A percentile compares a stretch with the other conserved stretches of the same genome.
Evolutionary conservation across 768 basidiomycete genomes (phyloP).

Genomic region (Krasilnikovozyma curviuscula): DNA sequence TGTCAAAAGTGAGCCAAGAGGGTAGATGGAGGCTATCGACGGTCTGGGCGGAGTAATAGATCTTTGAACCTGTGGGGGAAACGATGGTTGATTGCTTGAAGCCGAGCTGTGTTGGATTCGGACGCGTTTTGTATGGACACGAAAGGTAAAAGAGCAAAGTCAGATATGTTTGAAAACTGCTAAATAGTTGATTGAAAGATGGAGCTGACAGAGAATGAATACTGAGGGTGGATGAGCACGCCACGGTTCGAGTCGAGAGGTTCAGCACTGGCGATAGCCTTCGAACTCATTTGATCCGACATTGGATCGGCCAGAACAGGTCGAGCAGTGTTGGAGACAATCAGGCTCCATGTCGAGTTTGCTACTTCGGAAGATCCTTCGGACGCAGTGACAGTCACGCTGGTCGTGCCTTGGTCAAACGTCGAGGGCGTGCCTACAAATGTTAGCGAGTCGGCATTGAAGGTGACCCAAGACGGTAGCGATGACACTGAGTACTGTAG

Average conservation of each 20-base stretch:
- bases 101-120: too few species aligned
- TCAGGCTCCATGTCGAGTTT: constrained; percentile 18
- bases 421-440: constrained; percentile 50
- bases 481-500: constrained; percentile 37
- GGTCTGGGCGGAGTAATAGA: constrained; percentile 47
- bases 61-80: constrained; percentile 25
- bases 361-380: constrained; percentile 14
- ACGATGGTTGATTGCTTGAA: constrained; percentile 47
- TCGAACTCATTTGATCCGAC: constrained; percentile 38
- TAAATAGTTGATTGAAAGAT: too few species aligned
- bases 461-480: constrained; percentile 59
- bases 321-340: constrained; percentile 24
- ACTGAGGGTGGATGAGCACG: constrained; percentile 5
- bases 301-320: constrained; percentile 40
- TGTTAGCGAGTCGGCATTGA: constrained; percentile 40
- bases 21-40: constrained; percentile 54
- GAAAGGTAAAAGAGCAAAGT: too few species aligned
- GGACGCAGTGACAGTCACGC: constrained; percentile 43
- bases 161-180: too few species aligned
- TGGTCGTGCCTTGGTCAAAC: constrained; percentile 41
- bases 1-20: constrained; percentile 53
- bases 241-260: constrained; percentile 28
- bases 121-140: too few species aligned
- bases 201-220: constrained; percentile 10
- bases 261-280: constrained; percentile 53